Conservation (phyloP, 768 basidiomycete species). For the Tylopilus sp. region DNA sequence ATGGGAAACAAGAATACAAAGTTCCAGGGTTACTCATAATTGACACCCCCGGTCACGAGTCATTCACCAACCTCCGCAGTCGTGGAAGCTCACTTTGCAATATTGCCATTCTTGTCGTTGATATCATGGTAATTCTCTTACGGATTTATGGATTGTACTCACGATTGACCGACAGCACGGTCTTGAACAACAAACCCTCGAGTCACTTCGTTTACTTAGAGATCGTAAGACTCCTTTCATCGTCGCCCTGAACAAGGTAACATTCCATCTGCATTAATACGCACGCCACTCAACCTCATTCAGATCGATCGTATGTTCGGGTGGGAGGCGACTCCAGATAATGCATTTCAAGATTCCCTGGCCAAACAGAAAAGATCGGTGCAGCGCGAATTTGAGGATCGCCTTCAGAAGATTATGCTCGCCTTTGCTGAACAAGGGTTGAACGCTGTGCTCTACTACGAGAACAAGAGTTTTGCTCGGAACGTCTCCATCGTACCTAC, state of each 20-base stretch:
- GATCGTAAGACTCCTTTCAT: conserved; percentile 98
- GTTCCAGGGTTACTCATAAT: conserved; percentile 95
- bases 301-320: conserved; percentile 98
- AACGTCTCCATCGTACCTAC: conserved; percentile 97
- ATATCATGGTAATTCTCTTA: conserved; percentile 77
- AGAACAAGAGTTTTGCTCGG: conserved; percentile 92
- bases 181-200: conserved; percentile 95
- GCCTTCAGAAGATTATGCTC: conserved; percentile 76
- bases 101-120: conserved; percentile 97
- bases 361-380: conserved; percentile 75
- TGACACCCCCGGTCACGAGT: conserved; percentile 99
- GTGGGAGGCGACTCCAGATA: conserved; percentile 90
- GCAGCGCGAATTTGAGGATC: conserved; percentile 90
- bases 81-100: conserved; percentile 97
- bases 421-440: conserved; percentile 98
- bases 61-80: conserved; percentile 93
- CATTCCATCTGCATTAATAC: not conserved
- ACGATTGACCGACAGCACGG: conserved; percentile 65
- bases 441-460: conserved; percentile 93
- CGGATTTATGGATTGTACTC: not conserved
- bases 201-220: conserved; percentile 87
- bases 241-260: conserved; percentile 93
- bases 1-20: conserved; percentile 86
- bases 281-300: conserved; percentile 3
- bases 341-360: conserved; percentile 88